Evolutionary conservation across 2,329 filamentous ascomycete species (phyloP).

Genomic region (Laburnicola sp.): DNA sequence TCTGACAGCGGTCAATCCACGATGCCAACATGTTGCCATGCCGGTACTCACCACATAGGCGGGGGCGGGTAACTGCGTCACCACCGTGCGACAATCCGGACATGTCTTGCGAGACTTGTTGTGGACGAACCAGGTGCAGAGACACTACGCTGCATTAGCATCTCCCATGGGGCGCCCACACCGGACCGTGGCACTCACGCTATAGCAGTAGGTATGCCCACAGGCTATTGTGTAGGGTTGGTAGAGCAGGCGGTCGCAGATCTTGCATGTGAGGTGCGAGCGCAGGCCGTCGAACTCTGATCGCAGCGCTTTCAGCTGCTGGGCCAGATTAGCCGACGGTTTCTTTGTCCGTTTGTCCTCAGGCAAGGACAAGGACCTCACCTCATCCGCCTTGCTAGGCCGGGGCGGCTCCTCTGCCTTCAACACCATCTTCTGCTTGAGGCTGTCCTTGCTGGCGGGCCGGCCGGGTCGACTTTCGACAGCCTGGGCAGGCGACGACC

Average conservation of each 20-base stretch:
- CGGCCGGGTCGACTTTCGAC: slow-evolving; percentile 33
- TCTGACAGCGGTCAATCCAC: slow-evolving; percentile 43
- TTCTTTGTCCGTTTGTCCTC: slow-evolving; percentile 15
- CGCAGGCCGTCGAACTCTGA: slow-evolving; percentile 64
- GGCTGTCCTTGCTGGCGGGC: slow-evolving; percentile 45
- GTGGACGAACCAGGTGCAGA: slow-evolving; percentile 59
- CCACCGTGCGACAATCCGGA: slow-evolving; percentile 66
- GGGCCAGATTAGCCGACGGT: slow-evolving; percentile 27
- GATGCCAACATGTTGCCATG: not conserved
- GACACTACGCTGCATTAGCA: slow-evolving; percentile 52
- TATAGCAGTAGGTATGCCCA: slow-evolving; percentile 74
- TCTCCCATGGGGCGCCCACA: slow-evolving; percentile 12
- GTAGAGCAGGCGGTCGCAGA: slow-evolving; percentile 69
- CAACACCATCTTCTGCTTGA: slow-evolving; percentile 43
- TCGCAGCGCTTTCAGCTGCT: slow-evolving; percentile 46
- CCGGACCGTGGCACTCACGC: slow-evolving; percentile 48
- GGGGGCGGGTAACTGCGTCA: slow-evolving; percentile 63
- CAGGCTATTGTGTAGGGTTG: slow-evolving; percentile 70
- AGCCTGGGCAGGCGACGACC: slow-evolving; percentile 34
- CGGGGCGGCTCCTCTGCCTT: slow-evolving; percentile 37
- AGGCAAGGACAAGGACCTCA: slow-evolving; percentile 8
- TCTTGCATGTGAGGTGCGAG: slow-evolving; percentile 65
- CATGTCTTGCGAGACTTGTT: slow-evolving; percentile 65
- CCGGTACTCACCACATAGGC: slow-evolving; percentile 60
- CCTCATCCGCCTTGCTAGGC: slow-evolving; percentile 44